Conservation (phyloP, 164 flowering plant species). For the Tinospora cordifolia region DNA sequence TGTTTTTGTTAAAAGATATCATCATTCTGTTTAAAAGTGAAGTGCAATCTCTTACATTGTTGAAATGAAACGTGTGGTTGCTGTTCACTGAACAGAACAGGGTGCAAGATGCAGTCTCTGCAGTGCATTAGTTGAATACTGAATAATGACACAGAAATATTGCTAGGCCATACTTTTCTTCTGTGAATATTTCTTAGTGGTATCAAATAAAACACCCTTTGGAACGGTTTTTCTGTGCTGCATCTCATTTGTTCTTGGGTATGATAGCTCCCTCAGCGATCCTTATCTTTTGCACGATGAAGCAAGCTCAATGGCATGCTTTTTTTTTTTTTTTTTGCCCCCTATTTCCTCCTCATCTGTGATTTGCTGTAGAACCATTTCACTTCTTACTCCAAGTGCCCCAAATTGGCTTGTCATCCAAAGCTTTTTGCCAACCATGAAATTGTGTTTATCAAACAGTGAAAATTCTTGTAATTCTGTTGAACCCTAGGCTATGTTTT, state of each 20-base stretch:
- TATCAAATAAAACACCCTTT: background rate
- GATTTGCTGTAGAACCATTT: too few relatives aligned
- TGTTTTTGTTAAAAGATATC: background rate
- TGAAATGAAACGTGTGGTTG: background rate
- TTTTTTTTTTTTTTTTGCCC: too few relatives aligned
- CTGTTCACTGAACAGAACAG: background rate
- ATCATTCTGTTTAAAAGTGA: background rate
- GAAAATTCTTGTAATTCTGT: slow-evolving; percentile 1
- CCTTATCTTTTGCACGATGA: too few relatives aligned
- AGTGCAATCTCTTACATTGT: background rate
- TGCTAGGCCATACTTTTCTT: background rate
- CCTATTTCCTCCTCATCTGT: too few relatives aligned
- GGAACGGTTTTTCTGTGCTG: background rate
- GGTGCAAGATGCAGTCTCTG: background rate
- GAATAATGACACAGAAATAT: background rate
- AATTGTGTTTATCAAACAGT: background rate
- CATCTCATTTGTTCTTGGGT: background rate
- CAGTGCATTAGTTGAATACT: background rate
- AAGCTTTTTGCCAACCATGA: too few relatives aligned
- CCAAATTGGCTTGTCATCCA: too few relatives aligned
- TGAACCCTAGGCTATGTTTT: too few relatives aligned
- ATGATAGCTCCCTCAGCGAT: background rate
- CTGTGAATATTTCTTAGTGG: background rate
- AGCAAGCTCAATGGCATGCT: too few relatives aligned
- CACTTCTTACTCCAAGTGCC: too few relatives aligned